Percentiles rank a stretch among this genome's conserved stretches.
These are phyloP conservation scores for Erodium maritimum DNA, from an alignment of 345 rosid genomes.

Conservation along the genomic window DNA sequence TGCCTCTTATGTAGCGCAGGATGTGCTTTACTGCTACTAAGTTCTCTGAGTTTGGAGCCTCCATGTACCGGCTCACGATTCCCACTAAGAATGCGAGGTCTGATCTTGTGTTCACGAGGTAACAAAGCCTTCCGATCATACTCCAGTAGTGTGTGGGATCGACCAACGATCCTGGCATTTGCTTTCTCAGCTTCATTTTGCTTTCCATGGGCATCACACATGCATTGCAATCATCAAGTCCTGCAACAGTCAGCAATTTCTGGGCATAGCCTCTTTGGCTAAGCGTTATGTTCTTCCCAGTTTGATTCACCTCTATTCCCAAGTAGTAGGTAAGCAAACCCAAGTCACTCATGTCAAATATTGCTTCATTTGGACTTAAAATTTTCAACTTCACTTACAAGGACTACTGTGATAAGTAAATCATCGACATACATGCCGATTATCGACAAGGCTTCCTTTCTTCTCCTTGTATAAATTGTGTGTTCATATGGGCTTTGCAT, in stretches of 20 bases:
- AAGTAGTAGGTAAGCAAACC: too few species aligned
- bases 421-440: too few species aligned
- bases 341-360: too few species aligned
- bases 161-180: neutral
- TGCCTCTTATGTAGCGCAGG: neutral
- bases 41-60: too few species aligned
- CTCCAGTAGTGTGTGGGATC: neutral
- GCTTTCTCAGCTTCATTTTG: neutral
- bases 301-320: too few species aligned
- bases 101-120: neutral
- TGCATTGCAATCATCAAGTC: neutral
- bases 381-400: too few species aligned
- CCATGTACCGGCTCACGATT: too few species aligned
- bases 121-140: slow-evolving; percentile 1
- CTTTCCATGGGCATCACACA: neutral
- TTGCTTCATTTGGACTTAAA: too few species aligned
- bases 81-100: neutral
- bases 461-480: neutral
- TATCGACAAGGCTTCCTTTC: neutral
- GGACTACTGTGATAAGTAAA: too few species aligned
- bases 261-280: slow-evolving; percentile 3
- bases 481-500: slow-evolving; percentile 1
- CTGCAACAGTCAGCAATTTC: too few species aligned
- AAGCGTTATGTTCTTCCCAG: neutral
- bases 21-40: neutral